Conservation (phyloP, 2,329 filamentous ascomycete species). For the Trichoderma sp. region DNA sequence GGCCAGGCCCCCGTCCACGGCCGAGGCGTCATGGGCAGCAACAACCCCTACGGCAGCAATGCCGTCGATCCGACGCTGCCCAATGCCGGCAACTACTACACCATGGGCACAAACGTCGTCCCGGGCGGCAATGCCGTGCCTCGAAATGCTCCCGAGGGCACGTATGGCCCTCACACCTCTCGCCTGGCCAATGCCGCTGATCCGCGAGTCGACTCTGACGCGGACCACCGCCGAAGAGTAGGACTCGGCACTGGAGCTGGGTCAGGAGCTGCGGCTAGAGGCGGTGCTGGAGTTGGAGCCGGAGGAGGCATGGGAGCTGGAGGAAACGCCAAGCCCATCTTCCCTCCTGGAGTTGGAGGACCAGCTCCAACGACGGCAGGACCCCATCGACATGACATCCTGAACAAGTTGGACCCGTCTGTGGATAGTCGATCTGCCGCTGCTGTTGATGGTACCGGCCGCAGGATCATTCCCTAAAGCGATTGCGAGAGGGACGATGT, state of each 20-base stretch:
- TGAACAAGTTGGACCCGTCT: conserved; percentile 30
- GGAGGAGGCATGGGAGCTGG: not conserved
- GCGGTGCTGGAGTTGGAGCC: not conserved
- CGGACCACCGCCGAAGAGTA: conserved; percentile 4
- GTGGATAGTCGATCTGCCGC: conserved; percentile 26
- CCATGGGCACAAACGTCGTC: conserved; percentile 10
- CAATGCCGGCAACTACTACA: conserved; percentile 19
- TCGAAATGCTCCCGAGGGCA: conserved; percentile 24
- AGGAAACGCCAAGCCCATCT: not conserved
- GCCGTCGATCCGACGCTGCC: conserved; percentile 52
- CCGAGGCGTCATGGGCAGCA: conserved; percentile 9
- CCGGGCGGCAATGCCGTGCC: not conserved
- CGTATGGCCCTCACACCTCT: conserved; percentile 39
- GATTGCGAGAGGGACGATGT: not conserved
- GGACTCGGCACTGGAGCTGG: not conserved
- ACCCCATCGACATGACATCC: conserved; percentile 28
- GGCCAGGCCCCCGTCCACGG: not conserved
- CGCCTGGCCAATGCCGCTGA: conserved; percentile 51
- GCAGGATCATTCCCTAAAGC: not conserved
- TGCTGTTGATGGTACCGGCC: not conserved
- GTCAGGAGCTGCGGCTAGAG: not conserved
- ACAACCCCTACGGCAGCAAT: conserved; percentile 41
- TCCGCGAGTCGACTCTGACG: conserved; percentile 49
- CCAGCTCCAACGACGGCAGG: conserved; percentile 30
- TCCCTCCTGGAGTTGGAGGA: conserved; percentile 11